Evolutionary conservation across 305 asterid species (phyloP).

Genomic region (Fraxinus sp.): DNA sequence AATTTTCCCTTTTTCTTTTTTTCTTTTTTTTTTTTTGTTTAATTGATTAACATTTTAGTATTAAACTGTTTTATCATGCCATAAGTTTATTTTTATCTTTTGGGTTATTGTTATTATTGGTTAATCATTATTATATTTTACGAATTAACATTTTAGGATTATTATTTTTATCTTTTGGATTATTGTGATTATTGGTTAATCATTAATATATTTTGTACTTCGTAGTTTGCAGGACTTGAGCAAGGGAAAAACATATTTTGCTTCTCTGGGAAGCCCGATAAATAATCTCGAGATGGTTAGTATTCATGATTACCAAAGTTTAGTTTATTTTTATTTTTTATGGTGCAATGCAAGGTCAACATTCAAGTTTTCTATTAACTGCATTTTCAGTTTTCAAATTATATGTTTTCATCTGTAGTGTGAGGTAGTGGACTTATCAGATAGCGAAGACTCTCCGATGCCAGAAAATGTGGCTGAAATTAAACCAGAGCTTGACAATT

Average conservation of each 20-base stretch:
- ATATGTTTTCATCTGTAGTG: constrained; percentile 25
- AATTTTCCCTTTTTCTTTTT: background rate
- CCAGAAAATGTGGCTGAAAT: constrained; percentile 35
- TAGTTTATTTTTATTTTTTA: constrained; percentile 9
- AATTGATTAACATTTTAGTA: background rate
- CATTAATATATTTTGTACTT: background rate
- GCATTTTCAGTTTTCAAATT: constrained; percentile 2
- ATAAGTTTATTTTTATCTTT: background rate
- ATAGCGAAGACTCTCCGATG: constrained; percentile 43
- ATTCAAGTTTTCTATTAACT: background rate
- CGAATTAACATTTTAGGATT: background rate
- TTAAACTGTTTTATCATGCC: background rate
- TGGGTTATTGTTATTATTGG: background rate
- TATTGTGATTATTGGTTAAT: background rate
- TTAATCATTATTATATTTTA: background rate
- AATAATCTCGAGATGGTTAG: constrained; percentile 33
- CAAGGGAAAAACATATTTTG: constrained; percentile 1
- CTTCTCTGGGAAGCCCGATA: constrained; percentile 13
- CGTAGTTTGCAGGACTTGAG: constrained; percentile 23
- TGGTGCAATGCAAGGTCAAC: constrained; percentile 1
- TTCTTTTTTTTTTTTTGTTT: background rate
- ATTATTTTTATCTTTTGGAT: background rate
- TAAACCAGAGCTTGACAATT: constrained; percentile 53
- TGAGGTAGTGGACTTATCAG: constrained; percentile 49
- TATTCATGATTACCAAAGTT: constrained; percentile 3